A percentile compares a stretch with the other conserved stretches of the same genome.
Evolutionary conservation across 2,329 filamentous ascomycete species (phyloP).

Genomic region (Sarocladiaceae sp.): DNA sequence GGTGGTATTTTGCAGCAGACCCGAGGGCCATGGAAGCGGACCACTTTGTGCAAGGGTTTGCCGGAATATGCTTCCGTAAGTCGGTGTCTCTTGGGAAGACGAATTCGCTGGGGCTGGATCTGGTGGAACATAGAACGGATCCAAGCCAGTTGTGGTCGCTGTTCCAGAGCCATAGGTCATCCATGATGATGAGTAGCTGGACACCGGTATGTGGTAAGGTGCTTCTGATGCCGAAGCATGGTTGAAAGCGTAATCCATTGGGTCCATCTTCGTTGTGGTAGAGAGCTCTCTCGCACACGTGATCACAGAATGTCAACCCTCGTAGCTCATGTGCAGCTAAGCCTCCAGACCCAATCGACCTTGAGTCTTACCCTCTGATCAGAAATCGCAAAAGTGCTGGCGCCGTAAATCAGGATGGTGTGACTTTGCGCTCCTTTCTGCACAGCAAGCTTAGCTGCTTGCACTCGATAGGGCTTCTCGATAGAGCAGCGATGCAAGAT

Average conservation of each 20-base stretch:
- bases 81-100: neutral
- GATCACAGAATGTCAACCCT: no score
- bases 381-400: no score
- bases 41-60: neutral
- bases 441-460: no score
- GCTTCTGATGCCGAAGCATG: neutral
- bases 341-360: no score
- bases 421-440: no score
- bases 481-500: no score
- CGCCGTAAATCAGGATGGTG: no score
- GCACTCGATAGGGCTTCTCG: no score
- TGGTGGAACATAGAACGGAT: neutral
- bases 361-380: no score
- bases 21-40: neutral
- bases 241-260: slow-evolving; percentile 8
- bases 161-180: neutral
- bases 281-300: neutral
- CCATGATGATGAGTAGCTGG: neutral
- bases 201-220: neutral
- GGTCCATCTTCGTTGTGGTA: neutral
- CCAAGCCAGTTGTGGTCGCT: neutral
- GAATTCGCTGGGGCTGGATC: neutral
- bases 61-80: neutral
- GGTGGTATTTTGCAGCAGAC: neutral
- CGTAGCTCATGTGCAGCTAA: no score